Evolutionary conservation across 139 green algal genomes (phyloP).

Genomic region (Tetraselmis striata): DNA sequence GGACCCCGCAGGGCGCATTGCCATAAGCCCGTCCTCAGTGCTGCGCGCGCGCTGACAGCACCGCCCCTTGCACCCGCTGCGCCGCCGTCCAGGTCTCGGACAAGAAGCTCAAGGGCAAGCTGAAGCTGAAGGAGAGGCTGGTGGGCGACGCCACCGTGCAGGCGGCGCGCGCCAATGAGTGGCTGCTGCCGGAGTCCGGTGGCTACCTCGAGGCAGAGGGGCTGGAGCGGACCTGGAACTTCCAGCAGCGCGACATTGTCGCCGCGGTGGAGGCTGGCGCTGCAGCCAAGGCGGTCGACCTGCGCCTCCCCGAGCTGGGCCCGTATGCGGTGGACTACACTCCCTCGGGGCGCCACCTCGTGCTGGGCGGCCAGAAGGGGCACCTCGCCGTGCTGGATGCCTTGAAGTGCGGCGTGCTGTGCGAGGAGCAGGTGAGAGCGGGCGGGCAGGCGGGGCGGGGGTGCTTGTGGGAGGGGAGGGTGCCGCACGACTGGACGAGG

Average conservation of each 20-base stretch:
- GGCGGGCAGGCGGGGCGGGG: no score
- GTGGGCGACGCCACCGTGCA: constrained; percentile 45
- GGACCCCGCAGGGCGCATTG: background rate
- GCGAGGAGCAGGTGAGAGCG: constrained; percentile 86
- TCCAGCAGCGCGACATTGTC: constrained; percentile 79
- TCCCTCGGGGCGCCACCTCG: constrained; percentile 66
- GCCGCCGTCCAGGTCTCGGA: constrained; percentile 28
- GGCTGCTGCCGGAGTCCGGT: constrained; percentile 72
- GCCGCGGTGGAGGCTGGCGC: constrained; percentile 49
- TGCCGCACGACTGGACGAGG: no score
- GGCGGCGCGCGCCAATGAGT: constrained; percentile 58
- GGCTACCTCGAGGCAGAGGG: constrained; percentile 83
- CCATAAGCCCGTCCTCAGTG: no score
- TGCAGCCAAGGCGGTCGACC: constrained; percentile 80
- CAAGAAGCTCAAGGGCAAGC: constrained; percentile 79
- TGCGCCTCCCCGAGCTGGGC: constrained; percentile 67
- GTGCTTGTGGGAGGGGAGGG: no score
- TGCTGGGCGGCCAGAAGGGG: constrained; percentile 78
- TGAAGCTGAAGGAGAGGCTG: constrained; percentile 56
- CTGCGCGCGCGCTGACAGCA: no score
- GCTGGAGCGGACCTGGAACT: constrained; percentile 80
- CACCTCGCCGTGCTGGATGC: constrained; percentile 94
- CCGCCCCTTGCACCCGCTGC: no score
- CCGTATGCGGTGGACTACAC: constrained; percentile 78
- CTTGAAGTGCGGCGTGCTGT: constrained; percentile 55